Conservation (phyloP, 331 rosid species). For the Prunus yedoensis region DNA sequence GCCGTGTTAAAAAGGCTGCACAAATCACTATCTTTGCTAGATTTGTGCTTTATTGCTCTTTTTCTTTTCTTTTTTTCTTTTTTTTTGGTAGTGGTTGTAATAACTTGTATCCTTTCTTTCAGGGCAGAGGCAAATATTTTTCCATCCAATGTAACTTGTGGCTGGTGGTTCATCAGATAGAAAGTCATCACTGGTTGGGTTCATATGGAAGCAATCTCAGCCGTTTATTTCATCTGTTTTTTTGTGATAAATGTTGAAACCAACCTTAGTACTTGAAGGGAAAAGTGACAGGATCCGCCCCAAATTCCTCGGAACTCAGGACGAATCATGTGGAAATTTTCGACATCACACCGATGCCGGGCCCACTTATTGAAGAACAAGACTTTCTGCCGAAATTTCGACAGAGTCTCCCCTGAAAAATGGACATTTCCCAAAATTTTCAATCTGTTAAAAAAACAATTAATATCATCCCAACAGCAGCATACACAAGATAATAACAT, state of each 20-base stretch:
- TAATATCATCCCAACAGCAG: no score
- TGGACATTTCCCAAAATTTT: no score
- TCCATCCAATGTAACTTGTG: not conserved
- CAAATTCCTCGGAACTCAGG: no score
- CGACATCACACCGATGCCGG: no score
- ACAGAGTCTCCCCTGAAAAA: no score
- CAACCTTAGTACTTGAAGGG: not conserved
- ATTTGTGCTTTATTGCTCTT: not conserved
- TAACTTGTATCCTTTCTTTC: not conserved
- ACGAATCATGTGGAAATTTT: no score
- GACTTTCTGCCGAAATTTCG: no score
- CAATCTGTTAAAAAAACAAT: no score
- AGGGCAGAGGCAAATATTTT: not conserved
- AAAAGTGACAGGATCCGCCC: no score
- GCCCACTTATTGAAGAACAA: no score
- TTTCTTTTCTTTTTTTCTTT: no score
- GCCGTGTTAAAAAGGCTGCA: not conserved
- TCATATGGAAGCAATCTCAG: not conserved
- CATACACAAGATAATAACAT: no score
- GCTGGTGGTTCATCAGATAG: not conserved
- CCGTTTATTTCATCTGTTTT: not conserved
- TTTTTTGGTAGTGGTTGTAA: not conserved
- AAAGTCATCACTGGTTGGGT: not conserved
- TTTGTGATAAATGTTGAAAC: not conserved
- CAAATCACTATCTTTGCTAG: not conserved